phyloP scores from a whole-genome alignment of 2,329 filamentous ascomycete genomes.

The Colletotrichum sp. region DNA sequence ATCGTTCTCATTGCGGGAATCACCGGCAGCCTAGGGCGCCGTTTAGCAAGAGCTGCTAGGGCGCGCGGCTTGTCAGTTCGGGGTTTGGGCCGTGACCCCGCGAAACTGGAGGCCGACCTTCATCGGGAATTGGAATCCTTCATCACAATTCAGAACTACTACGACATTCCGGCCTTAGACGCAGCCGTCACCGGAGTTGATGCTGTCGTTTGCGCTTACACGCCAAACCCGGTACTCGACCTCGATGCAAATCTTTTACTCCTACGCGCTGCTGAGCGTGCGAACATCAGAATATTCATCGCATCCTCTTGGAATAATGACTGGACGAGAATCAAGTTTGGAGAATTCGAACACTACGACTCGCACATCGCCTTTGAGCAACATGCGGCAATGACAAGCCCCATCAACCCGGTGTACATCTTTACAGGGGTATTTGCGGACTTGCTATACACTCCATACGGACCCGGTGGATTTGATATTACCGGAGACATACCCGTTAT shows the following conservation, averaged over 20 bases:
- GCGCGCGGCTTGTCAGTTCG: constrained; percentile 36
- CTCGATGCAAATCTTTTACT: constrained; percentile 40
- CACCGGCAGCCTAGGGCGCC: constrained; percentile 38
- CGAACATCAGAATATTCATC: constrained; percentile 33
- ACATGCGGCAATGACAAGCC: constrained; percentile 29
- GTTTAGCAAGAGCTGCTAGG: constrained; percentile 28
- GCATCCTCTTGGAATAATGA: constrained; percentile 37
- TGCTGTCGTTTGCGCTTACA: constrained; percentile 38
- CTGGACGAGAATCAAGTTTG: constrained; percentile 32
- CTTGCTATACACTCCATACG: constrained; percentile 23
- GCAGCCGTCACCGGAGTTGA: constrained; percentile 36
- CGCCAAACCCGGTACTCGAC: constrained; percentile 20
- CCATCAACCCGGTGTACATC: constrained; percentile 34
- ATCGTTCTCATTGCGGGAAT: constrained; percentile 41
- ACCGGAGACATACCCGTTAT: background rate
- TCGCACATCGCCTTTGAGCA: constrained; percentile 35
- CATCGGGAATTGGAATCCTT: constrained; percentile 30
- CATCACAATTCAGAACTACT: constrained; percentile 26
- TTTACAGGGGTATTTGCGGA: constrained; percentile 34
- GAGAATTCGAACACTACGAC: constrained; percentile 38
- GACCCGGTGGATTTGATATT: background rate
- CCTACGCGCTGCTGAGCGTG: constrained; percentile 38
- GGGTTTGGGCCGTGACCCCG: constrained; percentile 34
- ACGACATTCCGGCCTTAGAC: constrained; percentile 37
- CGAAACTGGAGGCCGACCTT: constrained; percentile 27